Percentiles rank a stretch among this genome's conserved stretches.
Evolutionary conservation across 2,329 filamentous ascomycete genomes (phyloP).

Genomic region (Aspergillus sclerotialis): DNA sequence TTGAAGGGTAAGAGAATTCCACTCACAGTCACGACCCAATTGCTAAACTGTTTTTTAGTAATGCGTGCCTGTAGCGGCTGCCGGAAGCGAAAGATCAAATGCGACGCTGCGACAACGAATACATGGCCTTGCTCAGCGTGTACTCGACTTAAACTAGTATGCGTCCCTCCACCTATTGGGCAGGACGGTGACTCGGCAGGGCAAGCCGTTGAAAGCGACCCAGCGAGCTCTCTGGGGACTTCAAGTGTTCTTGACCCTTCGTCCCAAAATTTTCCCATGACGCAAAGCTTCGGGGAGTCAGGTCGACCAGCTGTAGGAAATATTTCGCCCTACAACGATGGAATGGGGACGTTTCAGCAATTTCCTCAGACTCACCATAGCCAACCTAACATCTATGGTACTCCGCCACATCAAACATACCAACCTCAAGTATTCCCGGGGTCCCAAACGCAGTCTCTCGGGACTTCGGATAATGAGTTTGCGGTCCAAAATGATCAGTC

Average conservation of each 20-base stretch:
- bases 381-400: slow-evolving; percentile 23
- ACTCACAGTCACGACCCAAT: slow-evolving; percentile 1
- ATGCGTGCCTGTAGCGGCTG: slow-evolving; percentile 98
- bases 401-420: slow-evolving; percentile 22
- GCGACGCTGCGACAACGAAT: slow-evolving; percentile 93
- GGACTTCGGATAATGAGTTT: slow-evolving; percentile 36
- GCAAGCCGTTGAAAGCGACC: slow-evolving; percentile 20
- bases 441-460: slow-evolving; percentile 18
- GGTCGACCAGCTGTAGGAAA: slow-evolving; percentile 46
- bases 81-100: slow-evolving; percentile 92
- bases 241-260: slow-evolving; percentile 41
- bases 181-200: slow-evolving; percentile 54
- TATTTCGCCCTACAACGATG: slow-evolving; percentile 37
- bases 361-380: slow-evolving; percentile 24
- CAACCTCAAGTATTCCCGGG: slow-evolving; percentile 20
- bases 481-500: slow-evolving; percentile 58
- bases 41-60: slow-evolving; percentile 47
- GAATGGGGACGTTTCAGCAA: slow-evolving; percentile 33
- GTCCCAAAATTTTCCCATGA: slow-evolving; percentile 48
- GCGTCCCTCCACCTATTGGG: slow-evolving; percentile 77
- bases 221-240: slow-evolving; percentile 12
- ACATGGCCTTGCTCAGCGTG: slow-evolving; percentile 97
- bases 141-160: slow-evolving; percentile 83
- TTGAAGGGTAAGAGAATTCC: slow-evolving; percentile 64
- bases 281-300: slow-evolving; percentile 36